These are phyloP conservation scores for Fusarium domesticum DNA, from an alignment of 2,329 filamentous ascomycete species.

Conservation along the genomic window DNA sequence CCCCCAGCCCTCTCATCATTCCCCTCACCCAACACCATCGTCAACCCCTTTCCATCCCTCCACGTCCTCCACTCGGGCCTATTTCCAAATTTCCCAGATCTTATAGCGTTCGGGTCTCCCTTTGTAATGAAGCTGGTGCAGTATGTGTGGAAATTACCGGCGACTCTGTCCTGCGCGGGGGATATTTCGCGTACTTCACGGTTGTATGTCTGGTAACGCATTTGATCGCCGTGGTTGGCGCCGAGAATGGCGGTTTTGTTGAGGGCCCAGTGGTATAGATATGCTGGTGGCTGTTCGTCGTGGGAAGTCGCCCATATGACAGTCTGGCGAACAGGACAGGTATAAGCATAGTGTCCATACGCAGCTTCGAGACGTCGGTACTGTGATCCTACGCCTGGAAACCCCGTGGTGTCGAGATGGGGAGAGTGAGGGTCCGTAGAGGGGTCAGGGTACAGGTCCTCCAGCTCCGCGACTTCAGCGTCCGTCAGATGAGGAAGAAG, in stretches of 20 bases:
- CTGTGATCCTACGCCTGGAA: slow-evolving; percentile 15
- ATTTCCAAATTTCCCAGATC: slow-evolving; percentile 20
- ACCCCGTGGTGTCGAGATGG: slow-evolving; percentile 14
- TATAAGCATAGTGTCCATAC: slow-evolving; percentile 25
- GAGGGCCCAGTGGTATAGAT: slow-evolving; percentile 32
- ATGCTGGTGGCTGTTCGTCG: slow-evolving; percentile 24
- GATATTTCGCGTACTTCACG: slow-evolving; percentile 37
- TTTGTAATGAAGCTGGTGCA: slow-evolving; percentile 24
- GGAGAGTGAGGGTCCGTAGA: slow-evolving; percentile 14
- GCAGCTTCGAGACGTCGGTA: slow-evolving; percentile 22
- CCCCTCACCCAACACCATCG: slow-evolving; percentile 46
- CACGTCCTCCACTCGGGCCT: slow-evolving; percentile 27
- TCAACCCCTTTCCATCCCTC: slow-evolving; percentile 26
- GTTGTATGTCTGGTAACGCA: slow-evolving; percentile 38
- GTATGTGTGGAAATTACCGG: slow-evolving; percentile 22
- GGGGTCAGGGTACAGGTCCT: slow-evolving; percentile 22
- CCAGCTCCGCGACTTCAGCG: slow-evolving; percentile 13
- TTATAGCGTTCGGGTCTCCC: slow-evolving; percentile 19
- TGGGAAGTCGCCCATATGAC: slow-evolving; percentile 22
- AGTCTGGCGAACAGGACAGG: slow-evolving; percentile 23
- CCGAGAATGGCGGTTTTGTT: slow-evolving; percentile 26
- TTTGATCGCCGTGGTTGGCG: slow-evolving; percentile 26
- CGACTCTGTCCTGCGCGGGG: slow-evolving; percentile 23
- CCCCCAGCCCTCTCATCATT: slow-evolving; percentile 50
- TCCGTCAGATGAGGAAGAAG: slow-evolving; percentile 26